Base-by-base conservation (phyloP, 805 yeast genomes). In the Sugiyamaella boreocaroliniensis region DNA sequence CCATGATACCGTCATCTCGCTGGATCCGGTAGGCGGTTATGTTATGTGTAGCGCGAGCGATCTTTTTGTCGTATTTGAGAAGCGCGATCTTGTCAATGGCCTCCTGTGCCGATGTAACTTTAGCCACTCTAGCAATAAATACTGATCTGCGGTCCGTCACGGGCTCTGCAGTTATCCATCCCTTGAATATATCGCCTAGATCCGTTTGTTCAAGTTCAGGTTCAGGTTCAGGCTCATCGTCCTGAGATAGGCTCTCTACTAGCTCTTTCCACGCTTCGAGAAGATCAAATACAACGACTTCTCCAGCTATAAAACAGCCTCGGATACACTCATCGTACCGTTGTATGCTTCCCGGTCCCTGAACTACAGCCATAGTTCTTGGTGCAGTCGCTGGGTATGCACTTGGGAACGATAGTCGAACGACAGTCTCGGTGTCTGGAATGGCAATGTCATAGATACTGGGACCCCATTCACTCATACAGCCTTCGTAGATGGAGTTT, bases 1-100 rank as follows among this genome's bases (percentile, higher is more conserved):
- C 77, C 40, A 77, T 74, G 0, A 81, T 77, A 0, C 83, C 87
- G 26, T 70, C 70, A 0, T 64, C 67, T n/a, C 76, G 66, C 52
- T 75, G 74, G 2, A 93, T 84, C 57, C 98, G 72, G 85, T 92
- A 90, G 0, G 96, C 93, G 14, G 82, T 78, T 83, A 93, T 93
- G 55, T 84, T 83, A 68, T 92, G 98, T 0, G 77, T 66, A 0
- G 97, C 83, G 56, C 77, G 76, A 7, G 81, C 67, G 14, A 93
- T 75, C 65, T 81, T 85, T 40, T 80, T 76, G 62, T 90, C 96
- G 16, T 75, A 70, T 49, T 78, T 76, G 40, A 93, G 68, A 11
- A 69, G 63, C 0, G 73, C 75, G 4, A 92, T 64, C 37, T 71
- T 73, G 5, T 68, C 70, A 52, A 73, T 65, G 1, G 89, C 95